A percentile compares a stretch with the other conserved stretches of the same genome.
phyloP scores from a whole-genome alignment of 352 stramenopile species.

The Halophytophthora batemanensis region DNA sequence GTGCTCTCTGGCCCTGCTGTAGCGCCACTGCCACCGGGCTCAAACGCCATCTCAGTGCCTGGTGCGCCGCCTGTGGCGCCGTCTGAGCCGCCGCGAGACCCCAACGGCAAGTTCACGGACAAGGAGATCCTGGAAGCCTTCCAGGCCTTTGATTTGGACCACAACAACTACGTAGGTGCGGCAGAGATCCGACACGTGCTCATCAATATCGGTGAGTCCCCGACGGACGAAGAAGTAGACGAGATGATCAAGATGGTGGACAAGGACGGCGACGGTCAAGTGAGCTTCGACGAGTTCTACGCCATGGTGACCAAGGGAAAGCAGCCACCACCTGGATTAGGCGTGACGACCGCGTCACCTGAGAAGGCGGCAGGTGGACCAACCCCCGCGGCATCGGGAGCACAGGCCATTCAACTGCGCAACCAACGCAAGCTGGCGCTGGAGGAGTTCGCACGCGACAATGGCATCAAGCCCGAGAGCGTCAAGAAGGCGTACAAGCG shows the following conservation, averaged over 20 bases:
- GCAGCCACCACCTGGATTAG: slow-evolving; percentile 85
- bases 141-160: slow-evolving; percentile 92
- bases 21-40: slow-evolving; percentile 52
- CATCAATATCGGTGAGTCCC: slow-evolving; percentile 94
- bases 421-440: slow-evolving; percentile 90
- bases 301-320: slow-evolving; percentile 94
- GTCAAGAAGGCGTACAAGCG: slow-evolving; percentile 97
- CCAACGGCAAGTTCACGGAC: slow-evolving; percentile 95
- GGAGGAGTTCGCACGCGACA: slow-evolving; percentile 93
- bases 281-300: slow-evolving; percentile 95
- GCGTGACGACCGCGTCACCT: slow-evolving; percentile 28
- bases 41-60: slow-evolving; percentile 51
- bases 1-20: slow-evolving; percentile 64
- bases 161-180: slow-evolving; percentile 95
- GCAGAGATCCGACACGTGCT: slow-evolving; percentile 94
- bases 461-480: slow-evolving; percentile 94
- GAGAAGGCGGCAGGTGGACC: slow-evolving; percentile 27
- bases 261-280: slow-evolving; percentile 93
- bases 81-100: slow-evolving; percentile 80
- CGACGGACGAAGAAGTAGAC: slow-evolving; percentile 95
- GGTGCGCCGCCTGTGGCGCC: slow-evolving; percentile 51
- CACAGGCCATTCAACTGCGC: slow-evolving; percentile 88
- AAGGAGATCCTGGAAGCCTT: slow-evolving; percentile 95
- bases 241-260: slow-evolving; percentile 97
- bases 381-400: slow-evolving; percentile 31